A percentile compares a stretch with the other conserved stretches of the same genome.
Evolutionary conservation across 1,139 yeast genomes (phyloP).

Genomic region (Protomyces arabidopsidicola): DNA sequence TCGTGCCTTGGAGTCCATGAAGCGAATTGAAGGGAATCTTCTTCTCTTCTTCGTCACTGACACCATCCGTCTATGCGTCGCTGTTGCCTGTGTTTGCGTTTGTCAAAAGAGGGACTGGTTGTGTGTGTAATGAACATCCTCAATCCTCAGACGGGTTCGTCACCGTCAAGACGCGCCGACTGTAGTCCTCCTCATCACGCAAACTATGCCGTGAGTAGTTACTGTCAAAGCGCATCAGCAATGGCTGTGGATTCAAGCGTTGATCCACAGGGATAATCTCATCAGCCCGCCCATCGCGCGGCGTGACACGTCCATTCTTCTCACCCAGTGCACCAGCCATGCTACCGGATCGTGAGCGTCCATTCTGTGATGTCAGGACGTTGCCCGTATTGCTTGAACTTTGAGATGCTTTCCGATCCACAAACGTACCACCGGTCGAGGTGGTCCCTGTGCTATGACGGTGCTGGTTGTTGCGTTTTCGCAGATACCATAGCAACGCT

Average conservation of each 20-base stretch:
- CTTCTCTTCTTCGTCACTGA: too few species aligned
- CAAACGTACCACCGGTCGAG: slow-evolving; percentile 32
- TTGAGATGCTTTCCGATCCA: slow-evolving; percentile 24
- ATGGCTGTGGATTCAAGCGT: slow-evolving; percentile 61
- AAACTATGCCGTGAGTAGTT: slow-evolving; percentile 59
- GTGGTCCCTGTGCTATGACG: slow-evolving; percentile 31
- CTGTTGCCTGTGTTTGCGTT: background rate
- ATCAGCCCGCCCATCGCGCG: slow-evolving; percentile 22
- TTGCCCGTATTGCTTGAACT: slow-evolving; percentile 23
- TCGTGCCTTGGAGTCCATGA: too few species aligned
- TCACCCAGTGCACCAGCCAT: slow-evolving; percentile 15
- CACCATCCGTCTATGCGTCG: background rate
- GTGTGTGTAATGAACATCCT: background rate
- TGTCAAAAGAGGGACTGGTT: background rate
- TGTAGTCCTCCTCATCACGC: slow-evolving; percentile 69
- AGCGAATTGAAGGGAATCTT: too few species aligned
- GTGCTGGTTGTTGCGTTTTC: slow-evolving; percentile 35
- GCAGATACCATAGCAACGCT: slow-evolving; percentile 35
- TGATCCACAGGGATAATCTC: slow-evolving; percentile 49
- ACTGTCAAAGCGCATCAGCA: slow-evolving; percentile 52
- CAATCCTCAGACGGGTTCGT: slow-evolving; percentile 51
- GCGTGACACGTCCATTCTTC: slow-evolving; percentile 5
- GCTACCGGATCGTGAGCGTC: slow-evolving; percentile 27
- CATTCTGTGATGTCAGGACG: slow-evolving; percentile 7
- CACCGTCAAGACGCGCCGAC: slow-evolving; percentile 62